Evolutionary conservation across 768 basidiomycete species (phyloP).

Genomic region (Trametes sanguinea): DNA sequence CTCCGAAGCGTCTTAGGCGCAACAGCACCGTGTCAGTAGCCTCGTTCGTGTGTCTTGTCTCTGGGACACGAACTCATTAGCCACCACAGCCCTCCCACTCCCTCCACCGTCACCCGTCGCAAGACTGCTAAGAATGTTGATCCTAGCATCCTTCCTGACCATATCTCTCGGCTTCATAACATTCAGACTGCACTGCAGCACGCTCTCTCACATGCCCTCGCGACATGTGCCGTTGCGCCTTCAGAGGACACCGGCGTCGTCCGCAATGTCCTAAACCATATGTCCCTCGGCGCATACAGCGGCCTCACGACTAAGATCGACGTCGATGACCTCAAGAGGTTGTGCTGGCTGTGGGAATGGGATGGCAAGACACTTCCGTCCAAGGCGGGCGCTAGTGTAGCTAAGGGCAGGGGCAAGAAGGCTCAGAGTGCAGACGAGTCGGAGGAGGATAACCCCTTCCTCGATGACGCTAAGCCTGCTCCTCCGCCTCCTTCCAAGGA

Average conservation of each 20-base stretch:
- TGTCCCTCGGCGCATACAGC: slow-evolving; percentile 67
- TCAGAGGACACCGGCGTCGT: slow-evolving; percentile 74
- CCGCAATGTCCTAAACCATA: slow-evolving; percentile 76
- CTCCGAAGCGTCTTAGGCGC: slow-evolving; percentile 69
- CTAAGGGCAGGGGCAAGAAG: slow-evolving; percentile 13
- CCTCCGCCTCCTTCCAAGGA: slow-evolving; percentile 43
- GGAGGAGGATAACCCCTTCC: slow-evolving; percentile 47
- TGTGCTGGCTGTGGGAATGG: slow-evolving; percentile 94
- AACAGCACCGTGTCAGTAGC: slow-evolving; percentile 11
- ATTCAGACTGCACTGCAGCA: slow-evolving; percentile 75
- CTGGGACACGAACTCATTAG: slow-evolving; percentile 1
- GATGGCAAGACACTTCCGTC: slow-evolving; percentile 50
- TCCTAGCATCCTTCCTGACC: slow-evolving; percentile 46
- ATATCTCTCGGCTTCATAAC: slow-evolving; percentile 61
- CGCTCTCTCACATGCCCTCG: slow-evolving; percentile 82
- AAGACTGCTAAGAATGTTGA: slow-evolving; percentile 23
- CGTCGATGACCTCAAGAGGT: slow-evolving; percentile 66
- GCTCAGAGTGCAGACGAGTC: slow-evolving; percentile 15
- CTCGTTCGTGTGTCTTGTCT: not conserved
- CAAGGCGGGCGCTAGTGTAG: slow-evolving; percentile 7
- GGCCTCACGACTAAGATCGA: slow-evolving; percentile 66
- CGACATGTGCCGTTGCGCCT: slow-evolving; percentile 79
- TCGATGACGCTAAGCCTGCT: slow-evolving; percentile 43
- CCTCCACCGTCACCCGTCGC: slow-evolving; percentile 46
- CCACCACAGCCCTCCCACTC: slow-evolving; percentile 54